A percentile compares a stretch with the other conserved stretches of the same genome.
These are phyloP conservation scores for Pisolithus sp. DNA, from an alignment of 768 basidiomycete species.

Conservation along the genomic window DNA sequence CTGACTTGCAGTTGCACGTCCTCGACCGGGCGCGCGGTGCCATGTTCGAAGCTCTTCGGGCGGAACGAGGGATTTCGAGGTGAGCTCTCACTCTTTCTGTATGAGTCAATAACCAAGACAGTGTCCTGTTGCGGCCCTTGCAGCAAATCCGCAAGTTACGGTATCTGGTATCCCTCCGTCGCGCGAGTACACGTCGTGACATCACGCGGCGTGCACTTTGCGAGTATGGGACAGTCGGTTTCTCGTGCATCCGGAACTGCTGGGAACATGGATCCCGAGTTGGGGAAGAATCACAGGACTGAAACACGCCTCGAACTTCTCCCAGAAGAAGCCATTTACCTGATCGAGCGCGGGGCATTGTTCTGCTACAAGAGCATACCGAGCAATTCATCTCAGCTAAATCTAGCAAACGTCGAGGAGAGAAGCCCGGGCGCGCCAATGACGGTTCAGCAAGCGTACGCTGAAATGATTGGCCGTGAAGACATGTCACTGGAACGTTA, in stretches of 20 bases:
- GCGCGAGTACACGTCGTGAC: conserved; percentile 60
- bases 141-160: conserved; percentile 78
- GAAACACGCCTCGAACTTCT: conserved; percentile 76
- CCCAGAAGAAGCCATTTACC: conserved; percentile 92
- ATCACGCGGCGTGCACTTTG: conserved; percentile 79
- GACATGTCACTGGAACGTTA: conserved; percentile 79
- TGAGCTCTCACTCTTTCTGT: conserved; percentile 25
- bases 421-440: conserved; percentile 64
- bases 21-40: conserved; percentile 76
- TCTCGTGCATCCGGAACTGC: conserved; percentile 36
- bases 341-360: conserved; percentile 84
- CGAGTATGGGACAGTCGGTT: conserved; percentile 74
- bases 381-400: conserved; percentile 14
- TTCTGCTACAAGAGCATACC: conserved; percentile 69
- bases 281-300: conserved; percentile 27
- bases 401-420: conserved; percentile 22
- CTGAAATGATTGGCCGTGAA: conserved; percentile 76
- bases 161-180: conserved; percentile 67
- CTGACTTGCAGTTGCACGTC: conserved; percentile 73
- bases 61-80: conserved; percentile 73
- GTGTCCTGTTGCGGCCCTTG: background rate
- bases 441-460: conserved; percentile 86
- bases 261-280: conserved; percentile 21
- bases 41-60: conserved; percentile 78
- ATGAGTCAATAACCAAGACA: background rate